These are phyloP conservation scores for Wolfiporia cocos DNA, from an alignment of 1,284 basidiomycete species.

Conservation along the genomic window DNA sequence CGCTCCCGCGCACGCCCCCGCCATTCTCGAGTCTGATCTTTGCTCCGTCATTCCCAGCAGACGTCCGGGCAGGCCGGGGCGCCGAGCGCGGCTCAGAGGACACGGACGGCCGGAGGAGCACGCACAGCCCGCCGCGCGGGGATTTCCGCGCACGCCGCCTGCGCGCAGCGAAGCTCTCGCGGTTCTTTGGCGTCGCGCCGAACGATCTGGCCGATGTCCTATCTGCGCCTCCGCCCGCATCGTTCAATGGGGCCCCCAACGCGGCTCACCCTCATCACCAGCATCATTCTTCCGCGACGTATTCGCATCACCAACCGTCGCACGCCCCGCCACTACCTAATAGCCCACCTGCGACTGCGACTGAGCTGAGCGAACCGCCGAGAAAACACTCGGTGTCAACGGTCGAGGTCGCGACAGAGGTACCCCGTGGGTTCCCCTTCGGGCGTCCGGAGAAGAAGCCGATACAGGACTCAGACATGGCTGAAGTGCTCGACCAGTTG, in stretches of 20 bases:
- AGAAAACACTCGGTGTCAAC: constrained; percentile 6
- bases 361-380: not conserved
- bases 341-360: too few relatives aligned
- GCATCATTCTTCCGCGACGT: too few relatives aligned
- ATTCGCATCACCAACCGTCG: too few relatives aligned
- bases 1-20: constrained; percentile 17
- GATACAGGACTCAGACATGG: constrained; percentile 25
- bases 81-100: not conserved
- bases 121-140: constrained; percentile 4
- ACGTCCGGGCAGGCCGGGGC: constrained; percentile 7
- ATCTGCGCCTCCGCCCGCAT: constrained; percentile 3
- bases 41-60: not conserved
- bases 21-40: constrained; percentile 12
- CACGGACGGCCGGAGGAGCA: not conserved
- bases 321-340: too few relatives aligned
- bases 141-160: constrained; percentile 37
- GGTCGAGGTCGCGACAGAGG: constrained; percentile 22
- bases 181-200: constrained; percentile 54
- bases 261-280: too few relatives aligned
- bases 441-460: constrained; percentile 11
- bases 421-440: constrained; percentile 19
- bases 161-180: constrained; percentile 48
- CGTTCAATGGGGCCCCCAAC: not conserved
- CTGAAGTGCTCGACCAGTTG: constrained; percentile 43
- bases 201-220: constrained; percentile 34